Conservation (phyloP, 108 stramenopile genomes). For the Nitzschia sp. region DNA sequence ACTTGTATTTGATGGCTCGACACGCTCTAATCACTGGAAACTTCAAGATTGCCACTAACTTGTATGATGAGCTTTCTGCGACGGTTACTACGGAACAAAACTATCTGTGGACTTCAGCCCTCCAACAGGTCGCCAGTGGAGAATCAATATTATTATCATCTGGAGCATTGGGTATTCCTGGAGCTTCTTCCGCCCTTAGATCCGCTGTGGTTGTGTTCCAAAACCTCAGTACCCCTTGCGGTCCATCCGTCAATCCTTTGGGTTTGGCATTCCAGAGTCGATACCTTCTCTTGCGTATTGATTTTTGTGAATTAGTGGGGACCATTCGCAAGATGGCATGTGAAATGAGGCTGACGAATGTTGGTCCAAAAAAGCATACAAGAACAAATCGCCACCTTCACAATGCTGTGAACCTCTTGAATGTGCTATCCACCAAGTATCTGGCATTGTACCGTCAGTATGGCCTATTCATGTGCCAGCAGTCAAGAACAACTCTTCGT, state of each 20-base stretch:
- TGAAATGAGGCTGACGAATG: conserved; percentile 48
- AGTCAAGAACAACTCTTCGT: conserved; percentile 39
- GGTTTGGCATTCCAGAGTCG: conserved; percentile 33
- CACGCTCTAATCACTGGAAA: conserved; percentile 39
- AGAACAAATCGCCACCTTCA: conserved; percentile 35
- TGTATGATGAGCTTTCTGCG: conserved; percentile 19
- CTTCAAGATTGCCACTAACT: conserved; percentile 20
- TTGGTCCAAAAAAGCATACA: conserved; percentile 41
- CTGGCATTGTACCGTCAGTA: conserved; percentile 29
- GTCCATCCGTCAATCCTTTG: background rate
- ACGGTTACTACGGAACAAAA: conserved; percentile 27
- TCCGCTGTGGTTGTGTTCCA: conserved; percentile 28
- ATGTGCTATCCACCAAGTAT: conserved; percentile 29
- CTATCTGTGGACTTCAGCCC: conserved; percentile 41
- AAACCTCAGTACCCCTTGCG: background rate
- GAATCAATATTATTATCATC: conserved; percentile 27
- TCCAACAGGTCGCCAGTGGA: conserved; percentile 33
- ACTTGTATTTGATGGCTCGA: conserved; percentile 33
- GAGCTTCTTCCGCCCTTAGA: conserved; percentile 17
- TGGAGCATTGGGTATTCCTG: conserved; percentile 39
- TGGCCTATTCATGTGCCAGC: conserved; percentile 42
- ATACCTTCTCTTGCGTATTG: conserved; percentile 40
- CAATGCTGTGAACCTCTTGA: conserved; percentile 28
- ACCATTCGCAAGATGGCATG: conserved; percentile 37
- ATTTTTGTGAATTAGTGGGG: conserved; percentile 41